phyloP scores from a whole-genome alignment of 495 filamentous ascomycete species.

The Hyaloscypha finlandica region DNA sequence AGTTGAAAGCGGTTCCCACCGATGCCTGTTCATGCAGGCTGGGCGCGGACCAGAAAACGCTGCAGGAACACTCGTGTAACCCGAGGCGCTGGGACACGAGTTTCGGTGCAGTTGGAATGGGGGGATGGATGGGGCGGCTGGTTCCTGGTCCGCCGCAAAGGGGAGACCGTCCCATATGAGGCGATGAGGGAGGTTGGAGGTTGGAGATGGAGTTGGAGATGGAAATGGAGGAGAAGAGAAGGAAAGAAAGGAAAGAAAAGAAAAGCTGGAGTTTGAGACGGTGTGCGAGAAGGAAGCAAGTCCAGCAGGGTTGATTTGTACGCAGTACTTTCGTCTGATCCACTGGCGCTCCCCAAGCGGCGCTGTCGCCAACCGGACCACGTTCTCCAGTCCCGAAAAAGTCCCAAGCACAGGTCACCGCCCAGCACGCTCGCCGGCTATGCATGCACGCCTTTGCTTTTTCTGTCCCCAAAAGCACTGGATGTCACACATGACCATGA shows the following conservation, averaged over 20 bases:
- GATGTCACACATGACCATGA: slow-evolving; percentile 1
- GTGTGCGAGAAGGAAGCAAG: not conserved
- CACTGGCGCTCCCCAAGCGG: not conserved
- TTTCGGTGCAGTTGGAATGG: not conserved
- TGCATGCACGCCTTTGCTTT: not conserved
- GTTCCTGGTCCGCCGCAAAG: no score
- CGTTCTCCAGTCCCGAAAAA: not conserved
- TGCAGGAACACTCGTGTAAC: not conserved
- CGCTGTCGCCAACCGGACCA: not conserved
- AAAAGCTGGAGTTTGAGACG: not conserved
- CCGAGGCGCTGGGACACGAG: not conserved
- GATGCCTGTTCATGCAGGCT: not conserved
- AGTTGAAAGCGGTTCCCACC: not conserved
- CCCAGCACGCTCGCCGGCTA: not conserved
- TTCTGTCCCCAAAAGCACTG: not conserved
- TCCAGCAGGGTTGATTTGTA: not conserved
- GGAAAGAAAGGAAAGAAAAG: no score
- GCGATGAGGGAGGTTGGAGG: not conserved
- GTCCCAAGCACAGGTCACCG: not conserved
- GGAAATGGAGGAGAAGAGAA: not conserved
- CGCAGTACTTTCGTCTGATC: no score
- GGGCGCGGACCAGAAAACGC: not conserved
- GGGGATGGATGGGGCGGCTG: no score
- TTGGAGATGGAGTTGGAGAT: not conserved
- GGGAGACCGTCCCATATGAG: not conserved